phyloP scores from a whole-genome alignment of 2,329 filamentous ascomycete species.

The Claviceps arundinis region DNA sequence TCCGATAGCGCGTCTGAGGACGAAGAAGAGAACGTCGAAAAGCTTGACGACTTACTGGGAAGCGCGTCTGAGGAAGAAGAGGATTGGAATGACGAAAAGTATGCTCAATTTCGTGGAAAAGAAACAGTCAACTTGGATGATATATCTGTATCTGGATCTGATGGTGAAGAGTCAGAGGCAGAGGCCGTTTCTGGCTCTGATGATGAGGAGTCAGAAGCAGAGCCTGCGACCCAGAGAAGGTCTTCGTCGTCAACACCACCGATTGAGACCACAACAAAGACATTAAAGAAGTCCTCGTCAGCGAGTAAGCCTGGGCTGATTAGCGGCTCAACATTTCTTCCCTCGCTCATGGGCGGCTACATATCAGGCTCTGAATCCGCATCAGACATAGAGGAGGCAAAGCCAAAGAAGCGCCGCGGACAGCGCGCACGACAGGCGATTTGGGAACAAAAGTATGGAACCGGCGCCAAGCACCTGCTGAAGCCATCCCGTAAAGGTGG shows the following conservation, averaged over 20 bases:
- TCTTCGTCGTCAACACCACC: slow-evolving; percentile 18
- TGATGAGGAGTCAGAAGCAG: slow-evolving; percentile 14
- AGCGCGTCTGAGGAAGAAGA: slow-evolving; percentile 31
- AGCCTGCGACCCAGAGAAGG: slow-evolving; percentile 12
- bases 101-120: slow-evolving; percentile 18
- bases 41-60: slow-evolving; percentile 33
- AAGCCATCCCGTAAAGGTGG: slow-evolving; percentile 21
- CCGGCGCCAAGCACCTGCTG: slow-evolving; percentile 53
- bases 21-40: slow-evolving; percentile 23
- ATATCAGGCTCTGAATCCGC: slow-evolving; percentile 61
- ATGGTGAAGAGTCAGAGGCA: slow-evolving; percentile 14
- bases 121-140: slow-evolving; percentile 26
- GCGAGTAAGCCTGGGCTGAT: slow-evolving; percentile 10
- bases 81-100: slow-evolving; percentile 21
- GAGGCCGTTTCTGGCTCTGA: slow-evolving; percentile 14
- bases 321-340: slow-evolving; percentile 50
- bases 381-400: slow-evolving; percentile 51
- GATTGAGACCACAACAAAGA: slow-evolving; percentile 10
- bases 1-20: slow-evolving; percentile 12
- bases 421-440: slow-evolving; percentile 68
- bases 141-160: slow-evolving; percentile 25
- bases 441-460: slow-evolving; percentile 68
- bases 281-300: slow-evolving; percentile 6
- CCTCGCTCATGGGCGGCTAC: slow-evolving; percentile 67
- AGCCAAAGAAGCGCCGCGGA: slow-evolving; percentile 59